phyloP scores from a whole-genome alignment of 257 asterid genomes.

The Nicotiana tabacum region DNA sequence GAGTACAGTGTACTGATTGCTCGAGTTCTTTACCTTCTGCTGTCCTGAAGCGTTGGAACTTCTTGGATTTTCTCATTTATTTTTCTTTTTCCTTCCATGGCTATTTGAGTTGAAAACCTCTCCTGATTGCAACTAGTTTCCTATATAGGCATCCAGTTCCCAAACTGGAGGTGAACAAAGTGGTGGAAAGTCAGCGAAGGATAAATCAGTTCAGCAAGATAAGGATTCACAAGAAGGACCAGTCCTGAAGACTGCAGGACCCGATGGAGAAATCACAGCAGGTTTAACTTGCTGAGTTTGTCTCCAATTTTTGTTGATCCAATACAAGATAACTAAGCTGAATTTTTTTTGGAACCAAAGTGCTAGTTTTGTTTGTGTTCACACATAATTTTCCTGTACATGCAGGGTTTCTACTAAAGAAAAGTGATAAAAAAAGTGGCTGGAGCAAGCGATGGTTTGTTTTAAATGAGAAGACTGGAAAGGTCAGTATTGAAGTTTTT shows the following conservation, averaged over 20 bases:
- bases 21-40: slow-evolving; percentile 3
- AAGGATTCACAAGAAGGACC: slow-evolving; percentile 81
- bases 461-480: slow-evolving; percentile 90
- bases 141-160: slow-evolving; percentile 75
- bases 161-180: slow-evolving; percentile 70
- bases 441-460: slow-evolving; percentile 98
- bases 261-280: slow-evolving; percentile 96
- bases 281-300: slow-evolving; percentile 32
- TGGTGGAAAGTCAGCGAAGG: slow-evolving; percentile 85
- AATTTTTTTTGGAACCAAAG: not conserved
- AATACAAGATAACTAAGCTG: not conserved
- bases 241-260: slow-evolving; percentile 76
- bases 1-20: not conserved
- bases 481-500: slow-evolving; percentile 44
- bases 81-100: not conserved
- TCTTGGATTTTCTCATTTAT: not conserved
- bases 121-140: not conserved
- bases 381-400: not conserved
- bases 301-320: not conserved
- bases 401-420: slow-evolving; percentile 85
- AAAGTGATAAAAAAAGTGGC: slow-evolving; percentile 72
- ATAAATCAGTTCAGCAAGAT: slow-evolving; percentile 64
- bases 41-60: not conserved
- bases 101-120: not conserved
- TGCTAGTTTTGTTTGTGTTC: not conserved